These are phyloP conservation scores for Nyssa sinensis DNA, from an alignment of 148 eudicot genomes.

Conservation along the genomic window DNA sequence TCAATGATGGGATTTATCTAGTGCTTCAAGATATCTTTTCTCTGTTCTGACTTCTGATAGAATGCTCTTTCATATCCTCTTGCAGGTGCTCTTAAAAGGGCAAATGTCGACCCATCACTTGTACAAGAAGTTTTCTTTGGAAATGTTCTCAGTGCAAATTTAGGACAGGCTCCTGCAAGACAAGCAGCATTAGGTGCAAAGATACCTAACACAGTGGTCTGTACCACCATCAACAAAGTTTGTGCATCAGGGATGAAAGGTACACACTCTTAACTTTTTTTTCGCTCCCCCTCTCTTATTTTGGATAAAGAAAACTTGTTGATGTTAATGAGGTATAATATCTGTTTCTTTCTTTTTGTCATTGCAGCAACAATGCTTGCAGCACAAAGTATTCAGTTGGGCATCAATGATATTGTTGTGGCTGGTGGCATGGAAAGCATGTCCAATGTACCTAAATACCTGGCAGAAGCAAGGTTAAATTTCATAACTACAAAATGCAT, in stretches of 20 bases:
- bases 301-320: neutral
- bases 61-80: constrained; percentile 4
- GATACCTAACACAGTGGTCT: constrained; percentile 71
- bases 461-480: constrained; percentile 81
- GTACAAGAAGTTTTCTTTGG: constrained; percentile 94
- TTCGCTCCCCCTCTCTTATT: too few species aligned
- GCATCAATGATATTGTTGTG: constrained; percentile 90
- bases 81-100: constrained; percentile 90
- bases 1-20: neutral
- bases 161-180: constrained; percentile 98
- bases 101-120: constrained; percentile 84
- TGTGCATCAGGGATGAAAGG: constrained; percentile 99
- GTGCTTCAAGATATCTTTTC: neutral
- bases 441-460: constrained; percentile 92
- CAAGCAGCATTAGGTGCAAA: constrained; percentile 99
- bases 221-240: constrained; percentile 94
- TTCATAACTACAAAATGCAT: neutral
- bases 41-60: neutral
- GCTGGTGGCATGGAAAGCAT: constrained; percentile 99
- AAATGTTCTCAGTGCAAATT: constrained; percentile 90
- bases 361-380: constrained; percentile 91
- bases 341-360: constrained; percentile 10
- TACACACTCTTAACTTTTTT: constrained; percentile 1
- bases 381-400: constrained; percentile 92
- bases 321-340: neutral